Percentiles rank a stretch among this genome's conserved stretches.
Evolutionary conservation across 2,329 filamentous ascomycete species (phyloP).

Genomic region (Sporothrix curviconia): DNA sequence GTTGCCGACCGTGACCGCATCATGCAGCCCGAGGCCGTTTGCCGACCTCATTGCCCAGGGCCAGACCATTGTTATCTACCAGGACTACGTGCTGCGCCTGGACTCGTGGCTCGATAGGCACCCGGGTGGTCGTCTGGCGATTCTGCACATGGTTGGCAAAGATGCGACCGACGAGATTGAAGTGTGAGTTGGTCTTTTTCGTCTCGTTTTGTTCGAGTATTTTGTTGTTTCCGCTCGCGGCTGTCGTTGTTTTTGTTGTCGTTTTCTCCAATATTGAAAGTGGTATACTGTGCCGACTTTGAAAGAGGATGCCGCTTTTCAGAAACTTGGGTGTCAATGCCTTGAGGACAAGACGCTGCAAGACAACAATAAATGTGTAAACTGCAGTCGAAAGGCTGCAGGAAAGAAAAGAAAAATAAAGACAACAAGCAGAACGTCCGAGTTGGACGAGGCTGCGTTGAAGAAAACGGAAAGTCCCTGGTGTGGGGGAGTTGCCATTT

Average conservation of each 20-base stretch:
- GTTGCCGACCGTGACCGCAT: slow-evolving; percentile 20
- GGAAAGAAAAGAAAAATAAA: too few relatives aligned
- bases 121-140: slow-evolving; percentile 52
- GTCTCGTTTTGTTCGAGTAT: not conserved
- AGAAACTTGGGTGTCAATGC: too few relatives aligned
- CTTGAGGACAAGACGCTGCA: too few relatives aligned
- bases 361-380: too few relatives aligned
- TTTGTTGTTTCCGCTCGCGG: not conserved
- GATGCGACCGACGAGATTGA: slow-evolving; percentile 55
- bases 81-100: slow-evolving; percentile 48
- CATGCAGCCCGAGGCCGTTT: slow-evolving; percentile 39
- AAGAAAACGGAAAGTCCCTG: too few relatives aligned
- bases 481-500: not conserved
- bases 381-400: too few relatives aligned
- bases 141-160: slow-evolving; percentile 55
- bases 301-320: too few relatives aligned
- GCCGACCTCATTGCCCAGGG: slow-evolving; percentile 49
- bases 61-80: slow-evolving; percentile 48
- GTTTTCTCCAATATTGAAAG: too few relatives aligned
- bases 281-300: too few relatives aligned
- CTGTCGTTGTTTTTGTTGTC: not conserved
- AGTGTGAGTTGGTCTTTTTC: slow-evolving; percentile 34
- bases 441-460: too few relatives aligned
- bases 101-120: slow-evolving; percentile 53
- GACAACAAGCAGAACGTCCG: too few relatives aligned